These are phyloP conservation scores for Acanthochlamys bracteata DNA, from an alignment of 106 monocot species.

Conservation along the genomic window DNA sequence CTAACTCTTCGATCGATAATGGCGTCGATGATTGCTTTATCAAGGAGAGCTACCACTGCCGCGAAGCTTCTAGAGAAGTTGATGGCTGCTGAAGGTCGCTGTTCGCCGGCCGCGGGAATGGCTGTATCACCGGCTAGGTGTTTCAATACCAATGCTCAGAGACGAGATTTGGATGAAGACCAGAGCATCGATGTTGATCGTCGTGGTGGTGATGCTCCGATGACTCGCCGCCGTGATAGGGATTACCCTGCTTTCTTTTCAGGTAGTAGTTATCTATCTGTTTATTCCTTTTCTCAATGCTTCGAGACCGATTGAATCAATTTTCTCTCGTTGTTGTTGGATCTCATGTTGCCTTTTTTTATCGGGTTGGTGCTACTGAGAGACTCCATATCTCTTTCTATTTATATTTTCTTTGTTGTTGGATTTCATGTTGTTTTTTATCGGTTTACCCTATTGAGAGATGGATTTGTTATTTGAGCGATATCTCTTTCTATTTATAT, in stretches of 20 bases:
- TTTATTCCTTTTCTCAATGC: not conserved
- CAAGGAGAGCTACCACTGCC: conserved; percentile 4
- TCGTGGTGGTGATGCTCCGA: not conserved
- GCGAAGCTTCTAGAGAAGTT: conserved; percentile 12
- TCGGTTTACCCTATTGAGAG: too few species aligned
- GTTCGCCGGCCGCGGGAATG: not conserved
- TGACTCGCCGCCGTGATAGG: conserved; percentile 13
- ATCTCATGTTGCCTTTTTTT: too few species aligned
- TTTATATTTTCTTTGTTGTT: too few species aligned
- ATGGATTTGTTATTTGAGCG: too few species aligned
- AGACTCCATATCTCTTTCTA: too few species aligned
- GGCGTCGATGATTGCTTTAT: conserved; percentile 11
- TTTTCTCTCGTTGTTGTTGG: too few species aligned
- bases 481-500: too few species aligned
- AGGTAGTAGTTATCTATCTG: conserved; percentile 19
- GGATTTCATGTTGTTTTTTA: too few species aligned
- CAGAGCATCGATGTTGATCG: conserved; percentile 11
- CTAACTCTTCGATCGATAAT: not conserved
- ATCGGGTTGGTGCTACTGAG: too few species aligned
- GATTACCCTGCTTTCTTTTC: conserved; percentile 17
- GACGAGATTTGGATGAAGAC: conserved; percentile 12
- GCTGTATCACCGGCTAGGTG: not conserved
- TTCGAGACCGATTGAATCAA: too few species aligned
- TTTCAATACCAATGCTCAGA: conserved; percentile 25
- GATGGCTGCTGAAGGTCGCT: not conserved